Conservation (phyloP, 225 moss, liverwort and hornwort genomes). For the Rhytidiadelphus loreus region DNA sequence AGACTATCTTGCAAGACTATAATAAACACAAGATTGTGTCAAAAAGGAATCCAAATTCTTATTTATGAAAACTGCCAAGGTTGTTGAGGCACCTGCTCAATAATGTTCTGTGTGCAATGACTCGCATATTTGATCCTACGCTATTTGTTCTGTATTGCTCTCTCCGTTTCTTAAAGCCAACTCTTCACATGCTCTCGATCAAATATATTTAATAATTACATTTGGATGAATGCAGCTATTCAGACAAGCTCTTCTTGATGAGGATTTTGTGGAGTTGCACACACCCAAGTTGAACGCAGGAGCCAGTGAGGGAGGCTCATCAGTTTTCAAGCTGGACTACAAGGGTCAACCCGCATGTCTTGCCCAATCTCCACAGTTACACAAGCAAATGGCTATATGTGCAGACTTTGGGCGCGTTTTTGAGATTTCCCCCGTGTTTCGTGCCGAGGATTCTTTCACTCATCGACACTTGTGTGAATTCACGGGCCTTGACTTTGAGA, state of each 20-base stretch:
- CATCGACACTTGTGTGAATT: constrained; percentile 98
- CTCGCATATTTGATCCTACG: neutral
- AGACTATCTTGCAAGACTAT: neutral
- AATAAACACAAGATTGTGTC: neutral
- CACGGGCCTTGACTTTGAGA: constrained; percentile 92
- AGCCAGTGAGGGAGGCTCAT: constrained; percentile 92
- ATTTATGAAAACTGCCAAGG: neutral
- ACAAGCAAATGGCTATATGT: constrained; percentile 90
- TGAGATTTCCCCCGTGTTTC: constrained; percentile 81
- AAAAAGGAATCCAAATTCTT: neutral
- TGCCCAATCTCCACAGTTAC: constrained; percentile 90
- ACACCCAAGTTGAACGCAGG: constrained; percentile 85
- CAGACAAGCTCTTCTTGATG: constrained; percentile 55
- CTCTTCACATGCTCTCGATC: neutral
- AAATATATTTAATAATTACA: neutral
- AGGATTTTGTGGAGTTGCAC: constrained; percentile 78
- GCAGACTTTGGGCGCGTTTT: constrained; percentile 91
- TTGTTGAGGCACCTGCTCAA: neutral
- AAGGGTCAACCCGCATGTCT: constrained; percentile 79
- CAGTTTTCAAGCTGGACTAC: constrained; percentile 79
- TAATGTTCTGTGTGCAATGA: neutral
- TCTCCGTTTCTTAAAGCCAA: neutral
- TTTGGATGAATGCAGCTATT: constrained; percentile 51
- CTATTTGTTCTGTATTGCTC: neutral
- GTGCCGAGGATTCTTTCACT: constrained; percentile 87